A percentile compares a stretch with the other conserved stretches of the same genome.
These are phyloP conservation scores for Mimosa bimucronata DNA, from an alignment of 306 rosid genomes.

Conservation along the genomic window DNA sequence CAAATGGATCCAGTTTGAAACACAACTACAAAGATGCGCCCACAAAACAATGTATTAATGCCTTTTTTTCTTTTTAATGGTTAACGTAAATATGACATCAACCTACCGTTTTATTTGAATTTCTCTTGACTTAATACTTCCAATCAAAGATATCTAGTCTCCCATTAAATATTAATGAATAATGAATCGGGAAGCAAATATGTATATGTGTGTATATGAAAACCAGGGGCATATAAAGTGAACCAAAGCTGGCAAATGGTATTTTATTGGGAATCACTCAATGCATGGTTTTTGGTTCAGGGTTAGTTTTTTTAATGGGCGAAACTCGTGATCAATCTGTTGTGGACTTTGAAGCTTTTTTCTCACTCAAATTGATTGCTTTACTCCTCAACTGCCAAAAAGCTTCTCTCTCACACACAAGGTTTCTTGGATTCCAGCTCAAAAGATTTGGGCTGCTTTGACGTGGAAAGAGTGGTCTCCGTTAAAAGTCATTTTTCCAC, in stretches of 20 bases:
- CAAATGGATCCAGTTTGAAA: background rate
- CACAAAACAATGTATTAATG: background rate
- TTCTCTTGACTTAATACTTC: background rate
- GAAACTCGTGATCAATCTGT: background rate
- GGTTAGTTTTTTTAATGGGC: background rate
- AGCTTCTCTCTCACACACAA: background rate
- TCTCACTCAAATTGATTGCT: background rate
- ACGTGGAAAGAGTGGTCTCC: background rate
- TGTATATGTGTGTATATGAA: background rate
- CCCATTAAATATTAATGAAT: too few species aligned
- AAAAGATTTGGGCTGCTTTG: slow-evolving; percentile 11
- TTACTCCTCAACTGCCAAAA: background rate
- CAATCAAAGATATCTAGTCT: background rate
- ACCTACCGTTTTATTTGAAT: background rate
- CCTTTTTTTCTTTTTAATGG: too few species aligned
- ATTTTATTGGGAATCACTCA: background rate
- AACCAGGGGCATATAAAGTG: background rate
- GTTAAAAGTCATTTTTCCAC: background rate
- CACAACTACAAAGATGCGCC: background rate
- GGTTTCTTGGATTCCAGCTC: slow-evolving; percentile 23
- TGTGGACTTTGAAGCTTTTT: background rate
- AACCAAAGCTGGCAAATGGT: background rate
- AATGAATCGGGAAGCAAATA: too few species aligned
- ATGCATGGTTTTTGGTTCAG: background rate
- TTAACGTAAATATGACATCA: too few species aligned